Base-by-base conservation (phyloP, 768 basidiomycete genomes). In the Russula emetica region DNA sequence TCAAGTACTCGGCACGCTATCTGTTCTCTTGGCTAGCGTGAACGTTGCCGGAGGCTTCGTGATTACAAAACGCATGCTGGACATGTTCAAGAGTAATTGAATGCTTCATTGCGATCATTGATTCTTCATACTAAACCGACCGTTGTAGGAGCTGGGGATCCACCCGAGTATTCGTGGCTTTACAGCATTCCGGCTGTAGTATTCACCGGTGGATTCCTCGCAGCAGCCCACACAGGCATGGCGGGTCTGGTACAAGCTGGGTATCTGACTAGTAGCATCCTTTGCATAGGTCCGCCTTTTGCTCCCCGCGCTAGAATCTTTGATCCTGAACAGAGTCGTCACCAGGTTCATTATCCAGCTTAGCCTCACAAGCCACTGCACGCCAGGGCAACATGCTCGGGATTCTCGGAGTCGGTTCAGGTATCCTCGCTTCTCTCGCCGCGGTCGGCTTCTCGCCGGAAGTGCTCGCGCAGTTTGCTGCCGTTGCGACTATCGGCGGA, bases 1-100 rank as follows among this genome's bases (percentile, higher is more conserved):
- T 55, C 92, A 94, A 75, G 76, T 78, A 14, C 78, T 94, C 16
- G 92, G 91, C 63, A 90, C 92, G 3, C 63, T 87, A 16, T 90
- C 92, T 16, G 92, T 94, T n/a, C 82, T 94, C 56, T 77, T 94
- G 36, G 92, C 92, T 26, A 90, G 89, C 63, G 83, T 94, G 64
- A 94, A 94, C 70, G 91, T 94, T 58, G 84, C 88, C 40, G 92
- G 92, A 57, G 92, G 92, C 50, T 94, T 93, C 70, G 85, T 92
- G 44, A 87, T 94, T 69, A 93, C 91, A 26, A 92, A 92, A 74
- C 86, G 92, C 49, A 94, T 94, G 92, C 77, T 94, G 64, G 90
- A 94, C 71, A 92, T 94, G 87, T 94, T 94, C 75, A 90, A 89
- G 76, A 85, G 92, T 88, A 60, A 55, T 42, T 42, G 44, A n/a